Conservation (phyloP, 129 eudicot species). For the Arctium lappa region DNA sequence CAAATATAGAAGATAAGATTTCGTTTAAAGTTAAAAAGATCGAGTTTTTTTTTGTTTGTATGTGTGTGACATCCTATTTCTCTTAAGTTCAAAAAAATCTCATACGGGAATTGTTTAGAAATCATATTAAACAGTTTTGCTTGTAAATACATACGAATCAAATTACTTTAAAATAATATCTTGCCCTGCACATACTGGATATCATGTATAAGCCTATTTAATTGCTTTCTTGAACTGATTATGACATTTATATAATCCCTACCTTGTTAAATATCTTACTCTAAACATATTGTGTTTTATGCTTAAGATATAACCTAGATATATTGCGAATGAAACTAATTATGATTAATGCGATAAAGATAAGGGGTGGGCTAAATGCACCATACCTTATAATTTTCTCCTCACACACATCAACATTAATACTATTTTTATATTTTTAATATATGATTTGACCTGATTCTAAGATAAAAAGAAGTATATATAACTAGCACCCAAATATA, state of each 20-base stretch:
- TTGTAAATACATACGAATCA: not conserved
- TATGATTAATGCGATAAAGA: slow-evolving; percentile 6
- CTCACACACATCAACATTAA: too few species aligned
- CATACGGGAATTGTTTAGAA: not conserved
- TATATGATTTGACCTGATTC: too few species aligned
- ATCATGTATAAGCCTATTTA: not conserved
- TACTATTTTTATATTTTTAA: too few species aligned
- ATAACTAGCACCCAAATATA: too few species aligned
- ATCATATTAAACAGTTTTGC: not conserved
- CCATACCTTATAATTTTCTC: too few species aligned
- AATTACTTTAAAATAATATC: not conserved
- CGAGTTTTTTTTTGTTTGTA: not conserved
- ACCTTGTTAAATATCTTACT: not conserved
- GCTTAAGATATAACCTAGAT: not conserved
- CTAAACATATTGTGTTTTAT: not conserved
- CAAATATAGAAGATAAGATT: not conserved
- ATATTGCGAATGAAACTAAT: not conserved
- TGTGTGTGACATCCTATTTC: not conserved
- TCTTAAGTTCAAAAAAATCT: not conserved
- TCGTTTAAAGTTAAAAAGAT: not conserved
- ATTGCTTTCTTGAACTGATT: not conserved
- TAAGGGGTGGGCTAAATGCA: too few species aligned
- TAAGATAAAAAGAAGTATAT: too few species aligned
- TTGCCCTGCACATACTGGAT: too few species aligned
- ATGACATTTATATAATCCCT: not conserved